These are phyloP conservation scores for Lactarius sp. DNA, from an alignment of 768 basidiomycete genomes.

Conservation along the genomic window DNA sequence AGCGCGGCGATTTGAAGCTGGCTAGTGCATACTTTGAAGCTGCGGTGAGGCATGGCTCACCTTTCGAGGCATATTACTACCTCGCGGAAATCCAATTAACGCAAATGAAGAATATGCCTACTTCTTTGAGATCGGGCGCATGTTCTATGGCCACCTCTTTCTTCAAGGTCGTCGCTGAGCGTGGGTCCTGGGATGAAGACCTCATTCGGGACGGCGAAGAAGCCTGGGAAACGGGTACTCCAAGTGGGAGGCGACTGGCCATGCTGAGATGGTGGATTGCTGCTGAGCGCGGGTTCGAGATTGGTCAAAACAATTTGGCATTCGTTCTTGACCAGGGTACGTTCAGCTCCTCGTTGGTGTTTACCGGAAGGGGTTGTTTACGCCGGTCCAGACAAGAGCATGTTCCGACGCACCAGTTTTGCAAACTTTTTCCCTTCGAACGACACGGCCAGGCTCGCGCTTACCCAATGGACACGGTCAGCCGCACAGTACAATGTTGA, in stretches of 20 bases:
- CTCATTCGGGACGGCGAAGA: constrained; percentile 75
- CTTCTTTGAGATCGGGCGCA: constrained; percentile 56
- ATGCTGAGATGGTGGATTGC: constrained; percentile 94
- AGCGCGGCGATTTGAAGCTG: constrained; percentile 55
- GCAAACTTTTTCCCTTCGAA: constrained; percentile 71
- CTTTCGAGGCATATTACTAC: constrained; percentile 94
- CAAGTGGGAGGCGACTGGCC: constrained; percentile 73
- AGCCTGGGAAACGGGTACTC: constrained; percentile 64
- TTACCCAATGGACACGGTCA: constrained; percentile 93
- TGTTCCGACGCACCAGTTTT: constrained; percentile 62
- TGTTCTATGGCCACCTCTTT: constrained; percentile 91
- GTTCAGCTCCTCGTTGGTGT: constrained; percentile 24
- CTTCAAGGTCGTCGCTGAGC: constrained; percentile 88
- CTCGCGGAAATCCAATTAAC: constrained; percentile 75
- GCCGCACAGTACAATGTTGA: constrained; percentile 95
- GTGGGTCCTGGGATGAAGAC: constrained; percentile 84
- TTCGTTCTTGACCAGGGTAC: constrained; percentile 87
- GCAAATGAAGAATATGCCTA: constrained; percentile 45
- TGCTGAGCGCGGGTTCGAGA: constrained; percentile 87
- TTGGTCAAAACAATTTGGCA: constrained; percentile 93
- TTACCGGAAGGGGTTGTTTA: constrained; percentile 1
- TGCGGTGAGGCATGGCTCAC: constrained; percentile 82
- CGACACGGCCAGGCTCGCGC: constrained; percentile 73
- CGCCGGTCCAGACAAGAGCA: constrained; percentile 53
- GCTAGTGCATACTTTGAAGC: constrained; percentile 78